Evolutionary conservation across 2,329 filamentous ascomycete species (phyloP), one percentile per base, ranked within the genome.

Genomic region (Penicillium sp.): DNA sequence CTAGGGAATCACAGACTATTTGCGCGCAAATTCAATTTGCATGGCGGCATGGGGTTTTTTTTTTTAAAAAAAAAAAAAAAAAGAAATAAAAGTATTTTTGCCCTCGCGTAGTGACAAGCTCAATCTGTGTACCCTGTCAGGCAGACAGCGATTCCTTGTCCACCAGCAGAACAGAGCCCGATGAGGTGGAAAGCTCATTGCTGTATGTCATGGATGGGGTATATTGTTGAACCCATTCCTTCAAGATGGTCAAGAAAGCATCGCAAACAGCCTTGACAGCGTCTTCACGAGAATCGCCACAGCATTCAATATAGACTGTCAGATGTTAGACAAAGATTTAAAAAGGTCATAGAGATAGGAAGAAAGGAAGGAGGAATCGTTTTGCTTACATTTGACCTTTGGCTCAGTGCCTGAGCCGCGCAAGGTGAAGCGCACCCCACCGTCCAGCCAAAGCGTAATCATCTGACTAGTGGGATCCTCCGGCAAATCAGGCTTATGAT

Each of bases 381-480:
- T 1, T 19, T 9, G 11, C 77, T 69, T 69, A 81, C 80, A 72
- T 68, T 89, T 89, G 61, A 89, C 86, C 77, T 89, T 89, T 0
- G 86, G 86, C 71, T 89, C 86, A 2, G 86, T 89, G 2, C 86
- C 86, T 2, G 85, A 87, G 1, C 82, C 85, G 64, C 86, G 74
- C 22, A 87, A 78, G 2, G 85, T 88, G 65, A 87, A 87, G 24
- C 83, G 79, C 13, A 86, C 69, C 27, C 75, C 72, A 19, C 80
- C 80, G 31, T 85, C 80, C 41, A 88, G 70, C 76, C 86, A 85
- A 39, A 79, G 64, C 2, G 86, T 88, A 65, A 89, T 82, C 86
- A 89, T 89, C 75, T 88, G 85, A 57, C 82, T 85, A 13, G 73
- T 79, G 19, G 77, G 76, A 63, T 86, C 84, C 24, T 83, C 78